Percentiles rank a stretch among this genome's conserved stretches.
These are phyloP conservation scores for Citrullus colocynthis DNA, from an alignment of 306 rosid genomes.

Conservation along the genomic window DNA sequence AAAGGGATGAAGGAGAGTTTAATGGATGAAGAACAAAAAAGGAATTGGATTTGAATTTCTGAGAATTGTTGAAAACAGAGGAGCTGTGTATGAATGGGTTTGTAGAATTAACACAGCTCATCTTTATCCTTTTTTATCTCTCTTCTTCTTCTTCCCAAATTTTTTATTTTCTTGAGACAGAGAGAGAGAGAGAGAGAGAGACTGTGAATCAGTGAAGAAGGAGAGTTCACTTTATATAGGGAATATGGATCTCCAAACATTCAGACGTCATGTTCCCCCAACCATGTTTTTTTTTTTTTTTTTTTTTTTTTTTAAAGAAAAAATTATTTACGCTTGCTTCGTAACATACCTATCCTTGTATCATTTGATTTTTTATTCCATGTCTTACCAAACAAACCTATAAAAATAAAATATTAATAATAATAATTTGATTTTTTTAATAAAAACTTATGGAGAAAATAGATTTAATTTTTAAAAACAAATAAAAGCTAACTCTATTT, in stretches of 20 bases:
- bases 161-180: no score
- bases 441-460: no score
- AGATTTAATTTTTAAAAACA: no score
- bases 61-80: constrained; percentile 16
- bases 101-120: constrained; percentile 21
- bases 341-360: no score
- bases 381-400: no score
- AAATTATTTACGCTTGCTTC: no score
- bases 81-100: constrained; percentile 13
- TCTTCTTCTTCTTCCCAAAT: background rate
- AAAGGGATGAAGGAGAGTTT: constrained; percentile 1
- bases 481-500: no score
- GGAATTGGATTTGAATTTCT: constrained; percentile 13
- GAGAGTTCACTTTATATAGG: background rate
- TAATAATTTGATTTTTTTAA: no score
- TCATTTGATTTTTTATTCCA: no score
- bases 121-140: background rate
- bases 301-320: no score
- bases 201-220: background rate
- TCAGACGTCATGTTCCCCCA: background rate
- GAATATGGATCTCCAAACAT: background rate
- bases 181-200: background rate
- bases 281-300: background rate
- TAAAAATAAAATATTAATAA: no score
- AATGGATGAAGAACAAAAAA: background rate